A percentile compares a stretch with the other conserved stretches of the same genome.
phyloP scores from a whole-genome alignment of 1,284 basidiomycete genomes.

The Porogramme epimiltina region DNA sequence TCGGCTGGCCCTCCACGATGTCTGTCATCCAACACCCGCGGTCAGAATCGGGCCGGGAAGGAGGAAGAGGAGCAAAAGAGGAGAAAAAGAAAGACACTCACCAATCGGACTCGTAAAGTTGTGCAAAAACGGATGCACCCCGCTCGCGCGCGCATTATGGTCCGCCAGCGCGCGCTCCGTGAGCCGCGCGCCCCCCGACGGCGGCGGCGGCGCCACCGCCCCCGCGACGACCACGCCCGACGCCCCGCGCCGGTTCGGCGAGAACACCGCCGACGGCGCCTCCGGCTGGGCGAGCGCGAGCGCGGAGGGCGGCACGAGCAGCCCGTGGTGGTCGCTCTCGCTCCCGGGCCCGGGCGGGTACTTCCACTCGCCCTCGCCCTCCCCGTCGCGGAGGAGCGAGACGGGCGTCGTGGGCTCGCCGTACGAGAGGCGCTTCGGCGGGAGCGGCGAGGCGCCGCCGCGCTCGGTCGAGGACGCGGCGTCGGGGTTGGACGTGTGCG shows the following conservation, averaged over 20 bases:
- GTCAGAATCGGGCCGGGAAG: too few relatives aligned
- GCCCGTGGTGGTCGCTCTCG: not conserved
- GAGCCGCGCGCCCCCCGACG: conserved; percentile 14
- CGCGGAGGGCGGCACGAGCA: conserved; percentile 9
- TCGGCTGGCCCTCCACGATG: conserved; percentile 17
- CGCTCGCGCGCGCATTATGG: conserved; percentile 21
- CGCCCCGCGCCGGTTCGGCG: conserved; percentile 29
- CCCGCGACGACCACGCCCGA: conserved; percentile 26
- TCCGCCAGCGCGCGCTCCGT: conserved; percentile 26
- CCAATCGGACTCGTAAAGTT: conserved; percentile 34
- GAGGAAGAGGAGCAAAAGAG: not conserved
- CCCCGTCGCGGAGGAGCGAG: too few relatives aligned
- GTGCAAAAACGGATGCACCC: conserved; percentile 31
- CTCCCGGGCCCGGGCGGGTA: not conserved
- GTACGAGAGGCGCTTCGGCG: conserved; percentile 12
- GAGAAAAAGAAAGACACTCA: conserved; percentile 10
- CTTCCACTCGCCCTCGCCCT: too few relatives aligned
- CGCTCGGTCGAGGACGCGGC: not conserved
- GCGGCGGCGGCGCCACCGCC: conserved; percentile 11
- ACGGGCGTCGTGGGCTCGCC: not conserved
- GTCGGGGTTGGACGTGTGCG: conserved; percentile 5
- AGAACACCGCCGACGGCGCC: conserved; percentile 22
- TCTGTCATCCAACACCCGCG: too few relatives aligned
- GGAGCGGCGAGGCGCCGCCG: not conserved
- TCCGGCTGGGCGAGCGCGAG: not conserved